These are phyloP conservation scores for Leucaena leucocephala DNA, from an alignment of 306 rosid genomes.

Conservation along the genomic window DNA sequence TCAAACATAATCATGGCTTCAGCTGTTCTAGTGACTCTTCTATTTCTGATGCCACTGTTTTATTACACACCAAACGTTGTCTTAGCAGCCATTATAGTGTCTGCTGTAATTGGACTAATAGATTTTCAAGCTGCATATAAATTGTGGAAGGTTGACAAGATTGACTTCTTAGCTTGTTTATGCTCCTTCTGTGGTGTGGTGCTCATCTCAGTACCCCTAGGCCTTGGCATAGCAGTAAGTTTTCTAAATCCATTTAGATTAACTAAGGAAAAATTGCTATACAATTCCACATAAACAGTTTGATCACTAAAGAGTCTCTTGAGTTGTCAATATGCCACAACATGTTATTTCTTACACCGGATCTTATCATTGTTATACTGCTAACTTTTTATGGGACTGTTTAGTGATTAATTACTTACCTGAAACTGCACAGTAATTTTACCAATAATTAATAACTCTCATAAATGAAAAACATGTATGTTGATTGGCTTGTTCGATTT, in stretches of 20 bases:
- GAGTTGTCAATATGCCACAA: too few relatives aligned
- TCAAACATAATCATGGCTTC: constrained; percentile 87
- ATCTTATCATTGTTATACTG: too few relatives aligned
- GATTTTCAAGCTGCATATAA: constrained; percentile 71
- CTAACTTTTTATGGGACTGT: too few relatives aligned
- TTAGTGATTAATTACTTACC: too few relatives aligned
- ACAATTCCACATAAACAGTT: too few relatives aligned
- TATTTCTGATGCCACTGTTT: constrained; percentile 95
- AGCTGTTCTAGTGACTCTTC: constrained; percentile 85
- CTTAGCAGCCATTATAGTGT: constrained; percentile 83
- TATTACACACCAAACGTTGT: constrained; percentile 85
- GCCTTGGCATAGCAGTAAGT: constrained; percentile 88
- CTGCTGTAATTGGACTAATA: constrained; percentile 86
- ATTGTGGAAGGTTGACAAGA: constrained; percentile 93
- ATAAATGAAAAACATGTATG: neutral
- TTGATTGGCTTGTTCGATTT: constrained; percentile 24
- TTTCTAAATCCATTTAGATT: neutral
- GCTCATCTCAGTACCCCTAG: constrained; percentile 85
- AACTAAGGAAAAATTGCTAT: neutral
- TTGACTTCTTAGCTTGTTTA: constrained; percentile 84
- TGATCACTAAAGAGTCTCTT: too few relatives aligned
- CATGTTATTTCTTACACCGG: too few relatives aligned
- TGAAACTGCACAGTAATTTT: too few relatives aligned
- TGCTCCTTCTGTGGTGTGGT: constrained; percentile 89
- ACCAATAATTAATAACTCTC: neutral